phyloP scores from a whole-genome alignment of 148 eudicot genomes.

The Rhododendron kiyosumense region DNA sequence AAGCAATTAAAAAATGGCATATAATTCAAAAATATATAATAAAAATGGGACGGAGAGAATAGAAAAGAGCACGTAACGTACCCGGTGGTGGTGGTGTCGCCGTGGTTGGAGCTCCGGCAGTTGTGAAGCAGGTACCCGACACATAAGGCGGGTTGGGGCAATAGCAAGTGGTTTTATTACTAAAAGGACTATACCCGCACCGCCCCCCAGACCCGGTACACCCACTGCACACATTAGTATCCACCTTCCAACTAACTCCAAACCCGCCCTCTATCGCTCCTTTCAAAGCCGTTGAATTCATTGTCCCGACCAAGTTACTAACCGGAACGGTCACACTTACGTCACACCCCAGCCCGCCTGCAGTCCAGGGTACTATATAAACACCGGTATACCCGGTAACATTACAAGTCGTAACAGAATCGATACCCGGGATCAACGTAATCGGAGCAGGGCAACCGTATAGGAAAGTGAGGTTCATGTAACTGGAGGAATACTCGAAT shows the following conservation, averaged over 20 bases:
- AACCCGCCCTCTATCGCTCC: slow-evolving; percentile 20
- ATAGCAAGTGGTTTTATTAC: slow-evolving; percentile 21
- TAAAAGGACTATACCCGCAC: slow-evolving; percentile 16
- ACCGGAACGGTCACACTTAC: slow-evolving; percentile 25
- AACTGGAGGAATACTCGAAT: slow-evolving; percentile 13
- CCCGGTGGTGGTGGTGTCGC: slow-evolving; percentile 8
- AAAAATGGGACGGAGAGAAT: neutral
- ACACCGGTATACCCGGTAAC: neutral
- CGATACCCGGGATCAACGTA: neutral
- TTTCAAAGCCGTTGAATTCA: slow-evolving; percentile 1
- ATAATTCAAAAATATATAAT: too few relatives aligned
- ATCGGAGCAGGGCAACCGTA: slow-evolving; percentile 24
- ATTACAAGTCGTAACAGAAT: neutral
- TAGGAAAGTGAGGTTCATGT: slow-evolving; percentile 18
- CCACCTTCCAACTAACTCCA: slow-evolving; percentile 25
- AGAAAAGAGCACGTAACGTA: neutral
- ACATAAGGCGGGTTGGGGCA: slow-evolving; percentile 22
- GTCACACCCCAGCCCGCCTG: slow-evolving; percentile 12
- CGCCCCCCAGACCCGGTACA: slow-evolving; percentile 24
- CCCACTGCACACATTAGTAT: slow-evolving; percentile 14
- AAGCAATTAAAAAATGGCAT: too few relatives aligned
- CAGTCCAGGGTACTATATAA: slow-evolving; percentile 10
- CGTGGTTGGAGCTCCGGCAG: neutral
- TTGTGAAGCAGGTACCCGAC: neutral
- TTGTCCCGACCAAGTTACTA: neutral